Evolutionary conservation across 2,329 filamentous ascomycete genomes (phyloP), one percentile per base, ranked within the genome.

Genomic region (Aspergillus sp.): DNA sequence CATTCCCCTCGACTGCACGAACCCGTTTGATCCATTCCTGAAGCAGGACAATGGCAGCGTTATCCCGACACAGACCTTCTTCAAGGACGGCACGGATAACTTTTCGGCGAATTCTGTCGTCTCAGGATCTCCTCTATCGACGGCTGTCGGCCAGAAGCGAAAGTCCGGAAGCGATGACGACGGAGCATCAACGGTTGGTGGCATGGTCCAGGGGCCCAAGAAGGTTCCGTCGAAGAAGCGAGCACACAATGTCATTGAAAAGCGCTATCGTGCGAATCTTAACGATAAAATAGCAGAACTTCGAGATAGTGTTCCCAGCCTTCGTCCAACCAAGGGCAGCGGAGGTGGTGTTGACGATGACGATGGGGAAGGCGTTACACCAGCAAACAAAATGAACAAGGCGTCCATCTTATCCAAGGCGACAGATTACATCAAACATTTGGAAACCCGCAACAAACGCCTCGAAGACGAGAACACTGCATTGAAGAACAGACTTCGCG

Each of bases 211-310:
- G 55, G 63, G 66, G 2, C 66, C 68, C 40, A 76, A 88, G 12
- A 80, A 85, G 82, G 64, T 83, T 80, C 66, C 86, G 82, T 67
- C 80, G 69, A 97, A 96, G 82, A 97, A 97, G 82, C 96, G 93
- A 33, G 92, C 93, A 2, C 93, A 98, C 77, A 98, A 97, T 75
- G 95, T 98, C 83, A 97, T 98, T 62, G 93, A 98, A 78, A 98
- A 97, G 82, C 83, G 93, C 64, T 98, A 98, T 75, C 88, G 93
- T 67, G 96, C 91, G 54, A 98, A 98, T 70, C 82, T 98, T 57
- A 98, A 98, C 70, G 93, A 97, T 72, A 98, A 98, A 79, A 98
- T 98, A 67, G 89, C 92, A 46, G 92, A 93, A 58, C 79, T 98
- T 61, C 84, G 93, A 66, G 92, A 97, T 73, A 96, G 91, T 69